Conservation (phyloP, 768 basidiomycete species). For the Amanita inopinata region DNA sequence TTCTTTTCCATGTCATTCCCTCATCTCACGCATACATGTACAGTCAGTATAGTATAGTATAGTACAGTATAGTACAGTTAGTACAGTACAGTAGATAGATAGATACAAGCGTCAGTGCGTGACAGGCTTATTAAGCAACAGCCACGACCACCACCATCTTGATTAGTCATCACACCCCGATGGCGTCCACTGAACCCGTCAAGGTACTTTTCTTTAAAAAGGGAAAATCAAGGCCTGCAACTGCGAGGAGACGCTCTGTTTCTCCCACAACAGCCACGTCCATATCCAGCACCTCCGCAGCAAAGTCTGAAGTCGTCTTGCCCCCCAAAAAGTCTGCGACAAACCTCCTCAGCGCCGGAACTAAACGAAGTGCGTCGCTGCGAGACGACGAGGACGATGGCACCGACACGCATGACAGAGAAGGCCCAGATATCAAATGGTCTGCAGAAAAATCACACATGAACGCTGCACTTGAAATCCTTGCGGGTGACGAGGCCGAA, state of each 20-base stretch:
- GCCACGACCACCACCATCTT: too few relatives aligned
- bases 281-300: constrained; percentile 30
- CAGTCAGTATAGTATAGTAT: too few relatives aligned
- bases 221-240: constrained; percentile 68
- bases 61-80: too few relatives aligned
- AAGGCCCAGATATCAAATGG: constrained; percentile 70
- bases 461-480: constrained; percentile 61
- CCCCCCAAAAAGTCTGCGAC: constrained; percentile 58
- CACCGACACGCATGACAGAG: constrained; percentile 41
- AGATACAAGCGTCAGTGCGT: too few relatives aligned
- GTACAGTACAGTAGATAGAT: too few relatives aligned
- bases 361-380: constrained; percentile 46
- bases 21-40: too few relatives aligned
- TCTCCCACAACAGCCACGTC: constrained; percentile 38
- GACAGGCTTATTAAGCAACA: too few relatives aligned
- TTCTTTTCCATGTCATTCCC: too few relatives aligned
- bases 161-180: neutral
- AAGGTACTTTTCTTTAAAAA: constrained; percentile 84
- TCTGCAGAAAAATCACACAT: constrained; percentile 67
- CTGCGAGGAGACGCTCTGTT: constrained; percentile 62
- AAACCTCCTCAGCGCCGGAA: constrained; percentile 58
- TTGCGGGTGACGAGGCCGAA: constrained; percentile 77
- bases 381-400: constrained; percentile 52
- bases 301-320: constrained; percentile 66
- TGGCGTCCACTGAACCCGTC: constrained; percentile 12